These are phyloP conservation scores for Oidiodendron maius DNA, from an alignment of 495 filamentous ascomycete species.

Conservation along the genomic window DNA sequence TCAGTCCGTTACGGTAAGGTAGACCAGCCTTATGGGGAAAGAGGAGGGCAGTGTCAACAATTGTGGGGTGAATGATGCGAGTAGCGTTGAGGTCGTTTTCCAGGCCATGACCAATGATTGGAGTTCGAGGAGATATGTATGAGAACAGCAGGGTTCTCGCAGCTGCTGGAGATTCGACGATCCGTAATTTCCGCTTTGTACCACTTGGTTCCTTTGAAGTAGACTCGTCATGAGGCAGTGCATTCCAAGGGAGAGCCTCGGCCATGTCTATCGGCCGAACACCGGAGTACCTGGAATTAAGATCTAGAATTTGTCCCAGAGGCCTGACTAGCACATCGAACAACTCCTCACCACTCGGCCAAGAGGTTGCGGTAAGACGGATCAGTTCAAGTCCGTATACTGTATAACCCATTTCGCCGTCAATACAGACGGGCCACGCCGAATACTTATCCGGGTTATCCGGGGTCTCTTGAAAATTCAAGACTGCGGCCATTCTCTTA, in stretches of 20 bases:
- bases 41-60: slow-evolving; percentile 82
- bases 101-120: slow-evolving; percentile 85
- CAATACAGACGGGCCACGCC: slow-evolving; percentile 63
- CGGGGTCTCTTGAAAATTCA: slow-evolving; percentile 78
- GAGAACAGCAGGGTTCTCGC: slow-evolving; percentile 71
- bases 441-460: slow-evolving; percentile 38
- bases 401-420: slow-evolving; percentile 98
- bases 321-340: slow-evolving; percentile 85
- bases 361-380: slow-evolving; percentile 78
- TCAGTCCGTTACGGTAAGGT: slow-evolving; percentile 70
- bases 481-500: slow-evolving; percentile 67
- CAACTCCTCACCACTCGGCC: slow-evolving; percentile 69
- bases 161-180: slow-evolving; percentile 61
- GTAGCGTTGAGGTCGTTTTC: slow-evolving; percentile 89
- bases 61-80: slow-evolving; percentile 74
- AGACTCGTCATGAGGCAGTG: slow-evolving; percentile 13
- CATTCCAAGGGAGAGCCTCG: slow-evolving; percentile 56
- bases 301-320: slow-evolving; percentile 75
- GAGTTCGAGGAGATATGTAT: slow-evolving; percentile 65
- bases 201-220: slow-evolving; percentile 6
- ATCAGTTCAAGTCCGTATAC: slow-evolving; percentile 80
- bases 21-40: slow-evolving; percentile 73
- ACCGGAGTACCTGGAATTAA: slow-evolving; percentile 87
- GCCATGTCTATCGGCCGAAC: slow-evolving; percentile 68
- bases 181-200: slow-evolving; percentile 40